Base-by-base conservation (phyloP, 495 filamentous ascomycete genomes). In the Aspergillus sclerotioniger region DNA sequence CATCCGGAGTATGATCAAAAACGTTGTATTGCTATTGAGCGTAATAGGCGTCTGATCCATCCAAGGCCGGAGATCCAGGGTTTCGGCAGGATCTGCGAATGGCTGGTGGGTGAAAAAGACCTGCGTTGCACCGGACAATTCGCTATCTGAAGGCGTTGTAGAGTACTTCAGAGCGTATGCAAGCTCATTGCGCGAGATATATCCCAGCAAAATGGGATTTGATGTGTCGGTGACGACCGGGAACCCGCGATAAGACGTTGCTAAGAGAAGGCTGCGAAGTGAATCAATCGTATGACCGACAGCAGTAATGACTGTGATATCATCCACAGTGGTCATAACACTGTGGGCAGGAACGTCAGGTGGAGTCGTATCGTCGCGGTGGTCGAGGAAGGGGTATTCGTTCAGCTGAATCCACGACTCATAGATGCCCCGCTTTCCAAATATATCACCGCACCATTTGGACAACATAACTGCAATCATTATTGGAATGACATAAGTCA, bases 391-490 rank as follows among this genome's bases (percentile, higher is more conserved):
- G 3, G 95, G 95, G 72, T 97, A 98, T 64, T 91, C 92, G 62
- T 93, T 93, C 69, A 98, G 88, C 55, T 90, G 88, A 67, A 98
- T 98, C 94, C 94, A 98, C 47, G 86, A 89, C 67, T 98, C 94
- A 77, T 98, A 98, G 71, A 98, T 98, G 29, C 95, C 94, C 16
- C 89, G 85, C 50, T 90, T 90, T 16, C 90, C 90, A 71, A 98
- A 96, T 28, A 93, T 94, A 71, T 98, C 94, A 65, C 94, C 94
- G 19, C 96, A 91, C 94, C 94, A 98, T 73, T 98, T 98, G 58
- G 88, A 90, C 20, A 98, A 75, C 93, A 98, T 96, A 58, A 98
- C 94, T n/a, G 95, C 92, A 58, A 98, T 89, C 94, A 98, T 98
- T 68, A 98, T 98, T 17, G 94, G 94, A 10, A 98, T 86, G 32